Base-by-base conservation (phyloP, 192 early-diverging fungal species). In the Linnemannia exigua region DNA sequence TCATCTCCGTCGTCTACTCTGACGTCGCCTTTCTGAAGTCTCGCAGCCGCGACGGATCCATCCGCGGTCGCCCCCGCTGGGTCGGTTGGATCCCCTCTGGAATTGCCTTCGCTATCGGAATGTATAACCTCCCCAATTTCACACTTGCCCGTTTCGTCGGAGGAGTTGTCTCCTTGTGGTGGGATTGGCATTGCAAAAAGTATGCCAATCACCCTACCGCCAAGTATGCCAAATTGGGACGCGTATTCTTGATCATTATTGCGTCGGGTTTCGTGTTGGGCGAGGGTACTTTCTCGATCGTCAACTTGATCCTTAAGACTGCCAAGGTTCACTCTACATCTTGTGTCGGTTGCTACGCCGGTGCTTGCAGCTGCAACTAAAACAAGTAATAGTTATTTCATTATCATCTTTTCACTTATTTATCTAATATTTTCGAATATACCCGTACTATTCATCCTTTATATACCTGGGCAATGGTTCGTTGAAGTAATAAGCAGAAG, bases 91-190 rank as follows among this genome's bases (percentile, higher is more conserved):
- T 94, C 80, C 95, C 95, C 22, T 93, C 92, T 47, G 95, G 95
- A 1, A 94, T 95, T 47, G 95, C 95, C 8, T 95, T 95, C 91
- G 94, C 95, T 6, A 93, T 95, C 61, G 95, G 95, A 25, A 95
- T 95, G 76, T 95, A 95, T 84, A 95, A 95, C 83, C 89, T 94
- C 1, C 95, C 95, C 3, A 93, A 93, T 70, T 95, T 95, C 79
- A 95, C 94, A 28, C 78, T 95, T 33, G 93, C 93, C 67, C 92
- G 95, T 12, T 92, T 93, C 22, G 89, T 93, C 17, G 95, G 95
- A 28, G 94, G 94, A 9, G 76, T 92, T 28, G 77, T 88, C 4
- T 89, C 89, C 6, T 28, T 92, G 20, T 80, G 78, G 35, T 93
- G 92, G 92, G 84, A 92, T 87, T 67, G 74, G 61, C 88, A 88